Percentiles rank a stretch among this genome's conserved stretches.
Conservation (phyloP, 352 stramenopile species). For the Phytophthora megakarya region DNA sequence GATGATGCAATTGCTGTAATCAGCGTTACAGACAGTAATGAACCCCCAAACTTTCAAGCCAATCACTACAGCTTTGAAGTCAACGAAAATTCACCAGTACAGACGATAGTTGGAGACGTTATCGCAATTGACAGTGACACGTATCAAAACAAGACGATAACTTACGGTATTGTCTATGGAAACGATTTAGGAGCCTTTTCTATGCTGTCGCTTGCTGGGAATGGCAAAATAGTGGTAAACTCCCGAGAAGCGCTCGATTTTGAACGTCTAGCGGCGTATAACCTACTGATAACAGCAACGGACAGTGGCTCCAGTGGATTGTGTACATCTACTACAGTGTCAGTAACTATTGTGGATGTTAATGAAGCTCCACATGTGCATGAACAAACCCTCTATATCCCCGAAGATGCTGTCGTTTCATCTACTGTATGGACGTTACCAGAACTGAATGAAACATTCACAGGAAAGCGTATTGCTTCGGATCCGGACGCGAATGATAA, state of each 20-base stretch:
- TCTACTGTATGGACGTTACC: constrained; percentile 9
- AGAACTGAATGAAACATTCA: constrained; percentile 14
- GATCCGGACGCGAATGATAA: constrained; percentile 26
- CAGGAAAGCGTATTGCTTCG: constrained; percentile 8
- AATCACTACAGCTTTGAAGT: constrained; percentile 40
- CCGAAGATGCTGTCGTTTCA: constrained; percentile 28
- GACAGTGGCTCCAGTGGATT: constrained; percentile 19
- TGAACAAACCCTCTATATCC: constrained; percentile 16
- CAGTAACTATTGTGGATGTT: constrained; percentile 13
- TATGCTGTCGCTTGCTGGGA: constrained; percentile 41
- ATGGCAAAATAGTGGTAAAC: constrained; percentile 43
- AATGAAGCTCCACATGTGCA: constrained; percentile 23
- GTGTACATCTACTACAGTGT: constrained; percentile 11
- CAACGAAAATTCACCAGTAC: constrained; percentile 43
- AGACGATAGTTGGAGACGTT: constrained; percentile 39
- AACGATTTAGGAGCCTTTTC: constrained; percentile 50
- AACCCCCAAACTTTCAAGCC: constrained; percentile 46
- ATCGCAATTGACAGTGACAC: constrained; percentile 45
- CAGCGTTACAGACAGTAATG: constrained; percentile 49
- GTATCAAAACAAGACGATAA: constrained; percentile 58
- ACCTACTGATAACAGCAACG: constrained; percentile 19
- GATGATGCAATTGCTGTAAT: constrained; percentile 34
- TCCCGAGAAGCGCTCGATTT: constrained; percentile 45
- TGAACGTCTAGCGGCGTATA: constrained; percentile 39
- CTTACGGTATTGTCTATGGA: constrained; percentile 47